Evolutionary conservation across 139 green algal genomes (phyloP), one percentile per base, ranked within the genome.

Genomic region (Coelastrella sp.): DNA sequence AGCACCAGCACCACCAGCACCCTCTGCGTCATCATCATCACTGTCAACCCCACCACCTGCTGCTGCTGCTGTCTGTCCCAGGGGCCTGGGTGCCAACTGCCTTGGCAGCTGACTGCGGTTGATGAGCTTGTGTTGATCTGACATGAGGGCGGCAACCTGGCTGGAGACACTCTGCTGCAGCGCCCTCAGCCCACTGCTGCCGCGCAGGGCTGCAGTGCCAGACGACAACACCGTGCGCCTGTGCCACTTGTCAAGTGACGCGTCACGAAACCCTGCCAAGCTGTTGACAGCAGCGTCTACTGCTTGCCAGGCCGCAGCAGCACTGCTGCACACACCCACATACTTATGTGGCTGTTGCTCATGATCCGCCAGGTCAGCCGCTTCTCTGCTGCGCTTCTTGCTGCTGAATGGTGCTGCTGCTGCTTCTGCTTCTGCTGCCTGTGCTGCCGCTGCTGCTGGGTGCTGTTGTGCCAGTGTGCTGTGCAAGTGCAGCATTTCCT

Each of bases 181-280:
- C 13, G 94, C 95, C 17, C 89, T 89, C 82, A 98, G 91, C 11
- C 91, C 90, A 68, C 92, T 91, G 47, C 86, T 91, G 85, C 73
- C 93, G 54, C 56, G 92, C 90, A 58, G 81, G 83, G 82, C 84
- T 3, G 82, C 77, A 65, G 61, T 87, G 84, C 95, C 97, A 22
- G 86, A 93, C 0, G 88, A 83, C 56, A 98, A 91, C 89, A 96
- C 87, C 22, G 96, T 96, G 84, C 96, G 96, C 60, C 96, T 86
- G 90, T 99, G 96, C 96, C 96, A 99, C 14, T 95, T 89, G 93
- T 99, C 96, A 64, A 98, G 73, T 11, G 96, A 90, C 0, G 92
- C 88, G 85, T 98, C 95, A 4, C 95, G 81, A 92, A 95, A 98
- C 47, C 93, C 88, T 3, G 87, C 90, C 77, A 96, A 86, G 20